Percentiles rank a stretch among this genome's conserved stretches.
Conservation (phyloP, 805 yeast species). For the Lipomyces sp. region DNA sequence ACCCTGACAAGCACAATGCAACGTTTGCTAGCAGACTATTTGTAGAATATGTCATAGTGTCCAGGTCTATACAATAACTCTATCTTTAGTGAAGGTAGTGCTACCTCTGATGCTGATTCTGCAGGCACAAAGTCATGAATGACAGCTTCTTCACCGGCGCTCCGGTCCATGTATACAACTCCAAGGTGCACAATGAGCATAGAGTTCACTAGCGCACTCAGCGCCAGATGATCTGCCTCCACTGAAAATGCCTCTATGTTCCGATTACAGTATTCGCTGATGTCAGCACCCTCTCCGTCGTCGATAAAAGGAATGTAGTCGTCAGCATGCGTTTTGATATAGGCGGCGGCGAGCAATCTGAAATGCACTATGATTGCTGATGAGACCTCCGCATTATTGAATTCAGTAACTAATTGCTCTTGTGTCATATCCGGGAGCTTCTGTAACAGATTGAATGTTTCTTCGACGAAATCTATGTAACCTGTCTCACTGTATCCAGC, state of each 20-base stretch:
- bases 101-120: slow-evolving; percentile 3
- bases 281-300: slow-evolving; percentile 33
- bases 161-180: slow-evolving; percentile 38
- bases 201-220: slow-evolving; percentile 38
- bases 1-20: background rate
- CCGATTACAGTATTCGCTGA: slow-evolving; percentile 37
- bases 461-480: slow-evolving; percentile 38
- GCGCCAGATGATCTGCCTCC: slow-evolving; percentile 39
- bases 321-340: slow-evolving; percentile 36
- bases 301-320: slow-evolving; percentile 37
- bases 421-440: slow-evolving; percentile 16
- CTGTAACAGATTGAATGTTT: slow-evolving; percentile 24
- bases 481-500: slow-evolving; percentile 38
- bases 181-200: slow-evolving; percentile 29
- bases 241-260: slow-evolving; percentile 39
- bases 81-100: slow-evolving; percentile 15
- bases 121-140: slow-evolving; percentile 31
- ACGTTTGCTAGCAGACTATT: slow-evolving; percentile 7
- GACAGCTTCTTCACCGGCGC: slow-evolving; percentile 31
- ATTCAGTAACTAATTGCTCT: slow-evolving; percentile 26
- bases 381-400: slow-evolving; percentile 36
- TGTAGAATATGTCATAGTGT: slow-evolving; percentile 38
- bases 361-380: slow-evolving; percentile 38
- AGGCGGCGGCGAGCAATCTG: slow-evolving; percentile 38
- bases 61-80: slow-evolving; percentile 39